Conservation (phyloP, 148 eudicot species). For the Camellia lanceoleosa region DNA sequence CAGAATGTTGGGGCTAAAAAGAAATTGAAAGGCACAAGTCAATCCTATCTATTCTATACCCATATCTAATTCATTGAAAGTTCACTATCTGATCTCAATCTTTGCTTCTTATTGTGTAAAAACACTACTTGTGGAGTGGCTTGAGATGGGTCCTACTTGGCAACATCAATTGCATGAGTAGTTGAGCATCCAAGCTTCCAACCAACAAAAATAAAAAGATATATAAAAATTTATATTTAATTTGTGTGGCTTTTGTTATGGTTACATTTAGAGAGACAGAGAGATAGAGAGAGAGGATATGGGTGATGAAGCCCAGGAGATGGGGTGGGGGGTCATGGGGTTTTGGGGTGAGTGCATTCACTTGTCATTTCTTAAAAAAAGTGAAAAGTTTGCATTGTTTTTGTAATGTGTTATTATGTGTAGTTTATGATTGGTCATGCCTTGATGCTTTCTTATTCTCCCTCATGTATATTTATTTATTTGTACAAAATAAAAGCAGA, state of each 20-base stretch:
- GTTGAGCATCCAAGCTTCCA: constrained; percentile 16
- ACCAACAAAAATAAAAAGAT: background rate
- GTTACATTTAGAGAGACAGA: background rate
- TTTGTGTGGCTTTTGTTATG: background rate
- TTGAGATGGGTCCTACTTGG: constrained; percentile 20
- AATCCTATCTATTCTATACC: background rate
- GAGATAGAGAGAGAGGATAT: background rate
- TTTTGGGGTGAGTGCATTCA: constrained; percentile 7
- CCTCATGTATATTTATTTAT: background rate
- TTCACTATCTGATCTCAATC: background rate
- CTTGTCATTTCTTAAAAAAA: background rate
- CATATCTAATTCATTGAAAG: background rate
- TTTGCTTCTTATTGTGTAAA: background rate
- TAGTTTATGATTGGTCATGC: constrained; percentile 2
- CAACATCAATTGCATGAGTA: constrained; percentile 10
- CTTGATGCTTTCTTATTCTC: background rate
- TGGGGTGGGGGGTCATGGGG: background rate
- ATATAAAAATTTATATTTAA: background rate
- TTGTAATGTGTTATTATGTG: background rate
- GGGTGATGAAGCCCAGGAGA: background rate
- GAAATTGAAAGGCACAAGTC: too few species aligned
- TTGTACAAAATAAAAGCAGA: too few species aligned
- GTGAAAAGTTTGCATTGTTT: background rate
- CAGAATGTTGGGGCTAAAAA: constrained; percentile 65
- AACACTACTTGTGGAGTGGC: constrained; percentile 6